Conservation (phyloP, 75 land plant genomes). For the Selaginella moellendorffii region DNA sequence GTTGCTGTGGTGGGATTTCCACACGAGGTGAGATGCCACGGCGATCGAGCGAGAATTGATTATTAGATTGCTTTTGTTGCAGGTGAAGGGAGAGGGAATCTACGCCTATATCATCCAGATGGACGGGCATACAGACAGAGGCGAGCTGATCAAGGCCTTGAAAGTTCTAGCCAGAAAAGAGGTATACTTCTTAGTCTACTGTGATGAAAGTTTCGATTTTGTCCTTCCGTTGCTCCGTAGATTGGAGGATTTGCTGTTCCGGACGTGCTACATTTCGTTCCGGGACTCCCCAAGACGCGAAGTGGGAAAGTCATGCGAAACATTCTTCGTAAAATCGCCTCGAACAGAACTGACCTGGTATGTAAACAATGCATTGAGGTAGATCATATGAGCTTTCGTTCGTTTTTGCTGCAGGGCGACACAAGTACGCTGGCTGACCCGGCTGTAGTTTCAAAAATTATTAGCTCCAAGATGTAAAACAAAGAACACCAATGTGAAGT, state of each 20-base stretch:
- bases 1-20: slow-evolving; percentile 16
- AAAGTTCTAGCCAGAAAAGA: slow-evolving; percentile 10
- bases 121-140: slow-evolving; percentile 5
- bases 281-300: slow-evolving; percentile 24
- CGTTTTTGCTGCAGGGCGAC: slow-evolving; percentile 16
- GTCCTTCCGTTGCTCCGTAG: slow-evolving; percentile 4
- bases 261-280: slow-evolving; percentile 11
- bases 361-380: background rate
- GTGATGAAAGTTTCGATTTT: background rate
- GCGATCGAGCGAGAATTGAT: background rate
- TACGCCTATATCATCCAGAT: slow-evolving; percentile 15
- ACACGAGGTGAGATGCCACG: slow-evolving; percentile 11
- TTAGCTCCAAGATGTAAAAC: slow-evolving; percentile 7
- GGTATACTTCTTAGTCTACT: background rate
- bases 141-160: slow-evolving; percentile 11
- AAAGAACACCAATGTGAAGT: no score
- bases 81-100: slow-evolving; percentile 23
- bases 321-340: slow-evolving; percentile 20
- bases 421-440: slow-evolving; percentile 24
- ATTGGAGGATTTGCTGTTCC: slow-evolving; percentile 23
- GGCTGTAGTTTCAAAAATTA: slow-evolving; percentile 14
- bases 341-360: slow-evolving; percentile 14
- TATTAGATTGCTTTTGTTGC: background rate
- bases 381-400: background rate
- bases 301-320: slow-evolving; percentile 25